Conservation (phyloP, 2,329 filamentous ascomycete genomes). For the Penicillium corylophilum region DNA sequence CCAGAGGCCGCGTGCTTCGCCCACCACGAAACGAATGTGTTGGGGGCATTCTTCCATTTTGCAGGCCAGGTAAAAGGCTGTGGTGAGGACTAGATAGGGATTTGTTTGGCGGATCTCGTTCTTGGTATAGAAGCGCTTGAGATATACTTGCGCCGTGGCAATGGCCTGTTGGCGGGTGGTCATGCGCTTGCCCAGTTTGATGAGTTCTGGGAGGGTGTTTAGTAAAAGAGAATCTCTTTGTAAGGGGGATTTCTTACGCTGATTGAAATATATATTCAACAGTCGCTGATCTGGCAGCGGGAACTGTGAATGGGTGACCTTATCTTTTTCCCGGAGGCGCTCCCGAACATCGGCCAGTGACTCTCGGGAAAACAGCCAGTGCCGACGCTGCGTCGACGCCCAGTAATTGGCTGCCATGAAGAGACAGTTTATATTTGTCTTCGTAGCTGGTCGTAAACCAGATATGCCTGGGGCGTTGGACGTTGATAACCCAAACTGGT, state of each 20-base stretch:
- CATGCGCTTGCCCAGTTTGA: constrained; percentile 79
- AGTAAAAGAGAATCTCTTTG: not conserved
- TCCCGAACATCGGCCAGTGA: constrained; percentile 73
- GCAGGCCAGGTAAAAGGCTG: constrained; percentile 89
- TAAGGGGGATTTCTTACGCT: constrained; percentile 58
- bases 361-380: constrained; percentile 87
- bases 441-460: not conserved
- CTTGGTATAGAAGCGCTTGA: constrained; percentile 88
- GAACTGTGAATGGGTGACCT: constrained; percentile 71
- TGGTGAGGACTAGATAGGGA: constrained; percentile 88
- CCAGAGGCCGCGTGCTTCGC: constrained; percentile 83
- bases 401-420: constrained; percentile 93
- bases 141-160: constrained; percentile 90
- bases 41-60: constrained; percentile 98
- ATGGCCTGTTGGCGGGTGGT: constrained; percentile 85
- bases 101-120: constrained; percentile 92
- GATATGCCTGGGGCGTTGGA: not conserved
- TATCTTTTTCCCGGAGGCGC: constrained; percentile 74
- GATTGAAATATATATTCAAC: constrained; percentile 87
- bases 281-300: constrained; percentile 79
- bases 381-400: constrained; percentile 85
- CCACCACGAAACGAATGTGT: constrained; percentile 87
- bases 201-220: constrained; percentile 60
- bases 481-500: constrained; percentile 24
- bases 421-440: not conserved